Evolutionary conservation across 805 yeast species (phyloP), one percentile per base, ranked within the genome.

Genomic region (Lipomyces sp.): DNA sequence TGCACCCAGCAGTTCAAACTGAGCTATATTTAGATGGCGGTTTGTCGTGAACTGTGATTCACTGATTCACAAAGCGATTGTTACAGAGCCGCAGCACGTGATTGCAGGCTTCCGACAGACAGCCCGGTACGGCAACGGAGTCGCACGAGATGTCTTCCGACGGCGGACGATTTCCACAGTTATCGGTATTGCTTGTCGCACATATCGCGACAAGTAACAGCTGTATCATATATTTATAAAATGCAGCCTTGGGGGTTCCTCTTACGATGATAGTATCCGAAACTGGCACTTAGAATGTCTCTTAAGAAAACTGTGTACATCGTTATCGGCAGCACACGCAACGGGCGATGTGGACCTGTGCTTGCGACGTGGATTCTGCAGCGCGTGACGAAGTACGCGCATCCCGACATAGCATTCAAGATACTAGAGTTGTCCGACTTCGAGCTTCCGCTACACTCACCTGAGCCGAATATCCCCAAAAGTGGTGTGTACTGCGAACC

Each of bases 401-500:
- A 26, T n/a, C 31, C 55, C 6, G 22, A 29, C 1, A 22, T 51
- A n/a, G 51, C 45, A 24, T 46, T 45, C 41, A 14, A 28, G 16
- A 26, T 46, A 19, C 28, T 51, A 33, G 55, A 51, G 31, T 40
- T 51, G 5, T 5, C 28, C 18, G 51, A 51, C 47, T 43, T 38
- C 39, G 34, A 45, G 16, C 41, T 51, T 10, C 47, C 50, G 14
- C 40, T 51, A 44, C 46, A 36, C 19, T 43, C 44, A 5, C 23
- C 14, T 10, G 54, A 50, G 31, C 47, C 51, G 16, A 39, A 41
- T n/a, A 42, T 42, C 28, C 55, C 55, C 18, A 46, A 28, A 13
- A 42, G 51, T 14, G 51, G 51, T n/a, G 22, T 40, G 18, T 51
- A 51, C 45, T 46, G 44, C 22, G 51, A 41, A 31, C 47, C 47